A percentile compares a stretch with the other conserved stretches of the same genome.
Evolutionary conservation across 768 basidiomycete genomes (phyloP).

Genomic region (Tremella fuciformis): DNA sequence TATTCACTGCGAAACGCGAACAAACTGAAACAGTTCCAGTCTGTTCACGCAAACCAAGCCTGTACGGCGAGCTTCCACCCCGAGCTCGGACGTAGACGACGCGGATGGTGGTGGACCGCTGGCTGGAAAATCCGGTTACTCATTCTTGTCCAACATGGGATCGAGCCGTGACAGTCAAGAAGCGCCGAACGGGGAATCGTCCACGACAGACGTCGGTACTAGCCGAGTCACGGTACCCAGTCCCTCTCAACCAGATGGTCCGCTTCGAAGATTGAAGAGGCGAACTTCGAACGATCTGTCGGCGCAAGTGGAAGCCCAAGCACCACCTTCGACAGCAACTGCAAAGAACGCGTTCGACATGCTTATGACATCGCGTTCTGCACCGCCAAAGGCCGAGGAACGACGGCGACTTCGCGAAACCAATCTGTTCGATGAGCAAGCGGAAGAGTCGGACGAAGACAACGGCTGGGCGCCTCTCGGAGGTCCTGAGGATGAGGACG

Average conservation of each 20-base stretch:
- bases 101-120: neutral
- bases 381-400: conserved; percentile 3
- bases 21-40: too few species aligned
- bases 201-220: neutral
- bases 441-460: conserved; percentile 48
- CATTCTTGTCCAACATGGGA: neutral
- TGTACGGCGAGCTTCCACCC: neutral
- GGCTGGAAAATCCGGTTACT: neutral
- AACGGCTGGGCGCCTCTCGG: conserved; percentile 32
- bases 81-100: neutral
- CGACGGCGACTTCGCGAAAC: neutral
- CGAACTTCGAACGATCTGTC: conserved; percentile 3
- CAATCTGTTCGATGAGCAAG: conserved; percentile 41
- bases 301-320: neutral
- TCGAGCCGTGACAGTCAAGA: too few species aligned
- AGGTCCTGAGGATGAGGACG: conserved; percentile 34
- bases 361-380: conserved; percentile 22
- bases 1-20: neutral
- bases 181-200: too few species aligned
- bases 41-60: conserved; percentile 50
- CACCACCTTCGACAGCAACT: neutral
- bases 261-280: conserved; percentile 7
- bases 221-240: neutral
- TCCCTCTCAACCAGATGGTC: neutral
- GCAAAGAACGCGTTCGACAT: conserved; percentile 18